These are phyloP conservation scores for Coemansia guatemalensis DNA, from an alignment of 192 early-diverging fungal genomes.

Conservation along the genomic window DNA sequence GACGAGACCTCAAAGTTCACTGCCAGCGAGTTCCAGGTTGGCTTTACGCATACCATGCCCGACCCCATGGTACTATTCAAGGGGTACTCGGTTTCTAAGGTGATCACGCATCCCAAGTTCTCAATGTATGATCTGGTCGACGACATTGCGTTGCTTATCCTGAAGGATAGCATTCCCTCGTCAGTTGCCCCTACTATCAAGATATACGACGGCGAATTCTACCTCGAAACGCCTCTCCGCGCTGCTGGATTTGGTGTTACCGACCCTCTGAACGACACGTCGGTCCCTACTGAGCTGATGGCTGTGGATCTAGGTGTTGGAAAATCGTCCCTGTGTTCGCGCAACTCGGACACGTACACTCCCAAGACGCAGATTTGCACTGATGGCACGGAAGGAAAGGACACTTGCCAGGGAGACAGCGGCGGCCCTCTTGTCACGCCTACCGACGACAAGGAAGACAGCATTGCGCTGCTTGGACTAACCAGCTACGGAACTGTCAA, in stretches of 20 bases:
- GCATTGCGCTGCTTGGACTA: slow-evolving; percentile 29
- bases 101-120: slow-evolving; percentile 33
- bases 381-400: slow-evolving; percentile 32
- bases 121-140: slow-evolving; percentile 16
- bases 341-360: slow-evolving; percentile 12
- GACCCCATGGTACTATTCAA: slow-evolving; percentile 13
- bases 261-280: slow-evolving; percentile 11
- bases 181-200: slow-evolving; percentile 21
- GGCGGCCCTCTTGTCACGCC: slow-evolving; percentile 44
- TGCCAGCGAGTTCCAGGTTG: slow-evolving; percentile 22
- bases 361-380: slow-evolving; percentile 39
- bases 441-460: slow-evolving; percentile 6
- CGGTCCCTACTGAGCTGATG: slow-evolving; percentile 28
- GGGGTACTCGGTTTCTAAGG: slow-evolving; percentile 23
- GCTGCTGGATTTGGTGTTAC: slow-evolving; percentile 48
- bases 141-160: slow-evolving; percentile 44
- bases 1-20: slow-evolving; percentile 1
- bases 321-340: slow-evolving; percentile 9
- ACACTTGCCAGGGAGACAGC: slow-evolving; percentile 50
- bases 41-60: slow-evolving; percentile 24
- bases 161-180: slow-evolving; percentile 17
- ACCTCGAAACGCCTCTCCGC: slow-evolving; percentile 15
- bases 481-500: slow-evolving; percentile 39
- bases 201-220: slow-evolving; percentile 24
- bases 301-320: slow-evolving; percentile 31